A percentile compares a stretch with the other conserved stretches of the same genome.
Evolutionary conservation across 2,329 filamentous ascomycete species (phyloP).

Genomic region (Aspergillus sp.): DNA sequence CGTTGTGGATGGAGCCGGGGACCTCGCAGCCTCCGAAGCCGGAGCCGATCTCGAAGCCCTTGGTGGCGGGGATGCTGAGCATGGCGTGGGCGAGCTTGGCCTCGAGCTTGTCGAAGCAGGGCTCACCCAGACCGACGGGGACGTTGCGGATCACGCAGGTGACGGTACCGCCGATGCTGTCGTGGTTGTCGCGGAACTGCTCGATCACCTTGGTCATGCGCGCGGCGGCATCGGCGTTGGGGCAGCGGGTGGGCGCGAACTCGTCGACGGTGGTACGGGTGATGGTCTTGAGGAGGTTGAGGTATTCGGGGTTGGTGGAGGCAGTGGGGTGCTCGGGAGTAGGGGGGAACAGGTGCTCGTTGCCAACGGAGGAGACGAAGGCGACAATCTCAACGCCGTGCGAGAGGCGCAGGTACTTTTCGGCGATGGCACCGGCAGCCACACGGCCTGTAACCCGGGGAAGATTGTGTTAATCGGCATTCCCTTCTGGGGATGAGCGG

Average conservation of each 20-base stretch:
- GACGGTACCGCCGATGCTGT: slow-evolving; percentile 93
- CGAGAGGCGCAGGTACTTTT: slow-evolving; percentile 81
- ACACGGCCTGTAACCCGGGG: slow-evolving; percentile 62
- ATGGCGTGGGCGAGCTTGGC: slow-evolving; percentile 89
- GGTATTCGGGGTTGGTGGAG: slow-evolving; percentile 76
- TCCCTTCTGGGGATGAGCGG: neutral
- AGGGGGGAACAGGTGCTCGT: slow-evolving; percentile 73
- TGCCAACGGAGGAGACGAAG: slow-evolving; percentile 83
- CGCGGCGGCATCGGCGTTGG: slow-evolving; percentile 63
- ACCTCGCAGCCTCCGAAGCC: slow-evolving; percentile 87
- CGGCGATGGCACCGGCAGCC: slow-evolving; percentile 86
- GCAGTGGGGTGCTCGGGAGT: slow-evolving; percentile 67
- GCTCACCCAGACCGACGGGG: slow-evolving; percentile 86
- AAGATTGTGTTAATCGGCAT: neutral
- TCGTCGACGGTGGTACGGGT: slow-evolving; percentile 76
- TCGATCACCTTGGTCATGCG: slow-evolving; percentile 81
- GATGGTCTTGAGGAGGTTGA: slow-evolving; percentile 71
- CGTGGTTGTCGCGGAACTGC: slow-evolving; percentile 72
- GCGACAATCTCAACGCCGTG: slow-evolving; percentile 90
- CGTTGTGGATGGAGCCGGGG: slow-evolving; percentile 88
- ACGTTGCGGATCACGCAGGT: slow-evolving; percentile 89
- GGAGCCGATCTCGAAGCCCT: slow-evolving; percentile 93
- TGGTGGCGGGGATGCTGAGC: slow-evolving; percentile 91
- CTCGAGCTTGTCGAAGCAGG: slow-evolving; percentile 93
- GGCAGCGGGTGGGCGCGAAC: slow-evolving; percentile 85